Conservation (phyloP, 768 basidiomycete species). For the Leucogyrophana mollusca region DNA sequence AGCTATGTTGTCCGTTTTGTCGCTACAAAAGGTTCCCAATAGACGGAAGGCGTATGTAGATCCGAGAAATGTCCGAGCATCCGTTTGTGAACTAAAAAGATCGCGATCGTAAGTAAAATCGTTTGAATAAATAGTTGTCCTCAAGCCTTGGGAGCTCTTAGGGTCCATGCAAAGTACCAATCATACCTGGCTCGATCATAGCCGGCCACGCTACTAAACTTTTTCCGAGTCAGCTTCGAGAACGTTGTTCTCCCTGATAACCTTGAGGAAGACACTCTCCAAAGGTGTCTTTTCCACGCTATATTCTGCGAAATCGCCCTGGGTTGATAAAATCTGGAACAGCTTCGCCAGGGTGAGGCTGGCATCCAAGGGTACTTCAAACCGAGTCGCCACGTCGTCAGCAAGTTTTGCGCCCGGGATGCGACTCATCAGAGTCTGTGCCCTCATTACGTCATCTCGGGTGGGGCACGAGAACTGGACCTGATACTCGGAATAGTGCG, state of each 20-base stretch:
- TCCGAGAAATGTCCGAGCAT: too few relatives aligned
- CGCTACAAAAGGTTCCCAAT: too few relatives aligned
- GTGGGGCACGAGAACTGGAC: conserved; percentile 72
- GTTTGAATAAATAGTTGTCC: too few relatives aligned
- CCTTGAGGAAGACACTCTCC: conserved; percentile 73
- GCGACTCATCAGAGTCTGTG: conserved; percentile 58
- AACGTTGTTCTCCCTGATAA: conserved; percentile 61
- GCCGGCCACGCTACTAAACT: too few relatives aligned
- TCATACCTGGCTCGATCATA: too few relatives aligned
- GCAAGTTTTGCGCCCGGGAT: conserved; percentile 65
- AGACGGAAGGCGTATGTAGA: too few relatives aligned
- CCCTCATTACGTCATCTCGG: conserved; percentile 55
- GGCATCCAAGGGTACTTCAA: conserved; percentile 59
- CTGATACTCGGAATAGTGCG: conserved; percentile 72
- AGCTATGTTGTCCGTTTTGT: too few relatives aligned
- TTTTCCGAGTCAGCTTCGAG: conserved; percentile 40
- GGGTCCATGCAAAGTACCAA: too few relatives aligned
- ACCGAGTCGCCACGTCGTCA: conserved; percentile 74
- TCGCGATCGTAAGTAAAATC: too few relatives aligned
- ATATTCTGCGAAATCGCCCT: conserved; percentile 60
- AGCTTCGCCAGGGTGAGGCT: conserved; percentile 53
- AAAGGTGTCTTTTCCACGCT: conserved; percentile 69
- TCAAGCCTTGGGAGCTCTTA: too few relatives aligned
- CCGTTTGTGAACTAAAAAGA: too few relatives aligned
- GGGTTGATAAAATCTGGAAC: conserved; percentile 52